Evolutionary conservation across 495 filamentous ascomycete genomes (phyloP).

Genomic region (Pyronema omphalodes): DNA sequence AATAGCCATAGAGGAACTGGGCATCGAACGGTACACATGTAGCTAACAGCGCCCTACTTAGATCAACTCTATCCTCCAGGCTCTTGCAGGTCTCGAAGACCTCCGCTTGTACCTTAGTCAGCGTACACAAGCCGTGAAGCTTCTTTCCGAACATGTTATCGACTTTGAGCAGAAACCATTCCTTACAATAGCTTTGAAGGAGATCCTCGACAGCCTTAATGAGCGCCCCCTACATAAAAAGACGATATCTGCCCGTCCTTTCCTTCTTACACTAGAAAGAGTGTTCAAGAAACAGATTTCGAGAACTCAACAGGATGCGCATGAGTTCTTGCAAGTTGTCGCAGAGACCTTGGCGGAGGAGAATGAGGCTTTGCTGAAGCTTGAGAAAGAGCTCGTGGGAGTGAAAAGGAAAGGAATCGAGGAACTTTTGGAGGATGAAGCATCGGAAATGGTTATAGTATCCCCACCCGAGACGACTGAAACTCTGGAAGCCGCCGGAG

Average conservation of each 20-base stretch:
- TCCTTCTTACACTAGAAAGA: slow-evolving; percentile 61
- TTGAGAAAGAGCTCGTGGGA: slow-evolving; percentile 1
- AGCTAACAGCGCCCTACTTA: slow-evolving; percentile 6
- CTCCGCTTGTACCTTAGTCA: slow-evolving; percentile 56
- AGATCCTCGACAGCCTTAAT: slow-evolving; percentile 80
- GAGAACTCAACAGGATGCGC: slow-evolving; percentile 93
- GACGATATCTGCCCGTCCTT: slow-evolving; percentile 66
- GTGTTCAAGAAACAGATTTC: slow-evolving; percentile 81
- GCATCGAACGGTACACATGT: not conserved
- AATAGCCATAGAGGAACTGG: not conserved
- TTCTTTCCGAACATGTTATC: slow-evolving; percentile 8
- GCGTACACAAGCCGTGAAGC: slow-evolving; percentile 15
- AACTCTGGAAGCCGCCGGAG: not conserved
- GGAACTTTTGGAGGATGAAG: not conserved
- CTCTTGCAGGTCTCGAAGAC: slow-evolving; percentile 83
- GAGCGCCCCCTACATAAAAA: slow-evolving; percentile 75
- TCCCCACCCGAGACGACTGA: not conserved
- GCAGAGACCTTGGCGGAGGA: slow-evolving; percentile 84
- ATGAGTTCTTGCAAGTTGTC: slow-evolving; percentile 89
- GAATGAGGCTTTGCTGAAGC: slow-evolving; percentile 41
- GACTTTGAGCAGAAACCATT: slow-evolving; percentile 15
- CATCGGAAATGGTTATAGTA: not conserved
- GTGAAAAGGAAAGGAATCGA: slow-evolving; percentile 3
- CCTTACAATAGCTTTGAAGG: slow-evolving; percentile 78
- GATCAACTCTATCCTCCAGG: slow-evolving; percentile 93